Base-by-base conservation (phyloP, 352 stramenopile genomes). In the Thalassiosira hispida region DNA sequence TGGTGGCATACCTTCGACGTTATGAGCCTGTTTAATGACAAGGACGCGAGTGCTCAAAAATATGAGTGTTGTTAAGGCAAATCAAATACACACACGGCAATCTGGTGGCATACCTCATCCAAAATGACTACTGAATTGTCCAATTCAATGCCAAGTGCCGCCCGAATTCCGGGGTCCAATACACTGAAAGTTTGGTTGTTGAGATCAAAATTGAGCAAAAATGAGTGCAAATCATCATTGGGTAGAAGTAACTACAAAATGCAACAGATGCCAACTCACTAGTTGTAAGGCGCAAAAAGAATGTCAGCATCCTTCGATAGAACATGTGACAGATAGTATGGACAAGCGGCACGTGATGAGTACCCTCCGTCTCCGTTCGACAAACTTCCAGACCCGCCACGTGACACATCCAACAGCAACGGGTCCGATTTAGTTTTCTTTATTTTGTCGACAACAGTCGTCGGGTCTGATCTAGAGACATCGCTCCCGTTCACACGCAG, bases 241-340 rank as follows among this genome's bases (percentile, higher is more conserved):
- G n/a, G 6, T 33, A 29, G 31, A 38, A 8, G 33, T 35, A 35
- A 8, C 35, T 35, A 22, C 12, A 9, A 51, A n/a, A 35, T 38
- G 3, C 27, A 38, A 61, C 25, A 53, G 14, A 31, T 20, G 38
- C 14, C 22, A 33, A 70, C 68, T 77, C 40, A 76, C 68, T 93
- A 93, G 51, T 93, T 93, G 75, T 93, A 93, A 2, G 87, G 85
- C 11, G 64, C 70, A 67, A 88, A 89, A 6, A 88, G 49, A 52
- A 90, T 52, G 53, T 90, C 84, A 8, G 79, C 80, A 79, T 86
- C 53, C 40, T 87, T 85, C 0, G 76, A 49, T 1, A 90, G 53
- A 53, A 66, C 69, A 7, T 86, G 81, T 1, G 77, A 86, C 35
- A 92, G 31, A 60, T 89, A 92, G 53, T 93, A 93, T 2, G 88